Conservation (phyloP, 164 flowering plant species). For the Taxillus chinensis region DNA sequence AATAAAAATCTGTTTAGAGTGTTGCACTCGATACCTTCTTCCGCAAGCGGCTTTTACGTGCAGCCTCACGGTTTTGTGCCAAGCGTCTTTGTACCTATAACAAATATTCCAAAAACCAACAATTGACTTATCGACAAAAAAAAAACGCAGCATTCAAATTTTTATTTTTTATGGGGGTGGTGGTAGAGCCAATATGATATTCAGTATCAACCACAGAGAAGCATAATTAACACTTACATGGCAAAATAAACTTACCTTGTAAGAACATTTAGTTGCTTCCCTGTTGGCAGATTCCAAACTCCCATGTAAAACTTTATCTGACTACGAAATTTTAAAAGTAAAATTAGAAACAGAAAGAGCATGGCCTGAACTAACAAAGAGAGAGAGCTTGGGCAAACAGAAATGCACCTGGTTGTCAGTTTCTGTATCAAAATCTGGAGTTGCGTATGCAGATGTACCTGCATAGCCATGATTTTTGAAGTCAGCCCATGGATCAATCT, state of each 20-base stretch:
- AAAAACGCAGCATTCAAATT: no score
- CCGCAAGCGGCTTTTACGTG: conserved; percentile 93
- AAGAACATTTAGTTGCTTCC: conserved; percentile 49
- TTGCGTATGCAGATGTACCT: conserved; percentile 30
- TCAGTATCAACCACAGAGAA: no score
- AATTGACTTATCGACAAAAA: no score
- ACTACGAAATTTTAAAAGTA: conserved; percentile 29
- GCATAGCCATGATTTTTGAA: conserved; percentile 42
- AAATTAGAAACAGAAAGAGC: neutral
- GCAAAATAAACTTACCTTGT: conserved; percentile 43
- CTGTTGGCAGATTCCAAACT: conserved; percentile 33
- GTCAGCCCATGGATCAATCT: conserved; percentile 67
- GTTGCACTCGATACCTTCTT: conserved; percentile 51
- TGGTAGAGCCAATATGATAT: no score
- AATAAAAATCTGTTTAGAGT: neutral
- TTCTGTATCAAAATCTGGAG: conserved; percentile 39
- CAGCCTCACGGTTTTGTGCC: conserved; percentile 99
- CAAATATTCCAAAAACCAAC: no score
- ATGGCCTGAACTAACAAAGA: neutral
- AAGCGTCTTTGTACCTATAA: conserved; percentile 77
- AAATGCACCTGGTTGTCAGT: conserved; percentile 50
- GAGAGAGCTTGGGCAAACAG: neutral
- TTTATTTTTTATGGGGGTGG: no score
- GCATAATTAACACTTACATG: neutral
- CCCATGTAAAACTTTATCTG: conserved; percentile 68